Evolutionary conservation across 306 rosid species (phyloP), one percentile per base, ranked within the genome.

Genomic region (Cucurbita pepo): DNA sequence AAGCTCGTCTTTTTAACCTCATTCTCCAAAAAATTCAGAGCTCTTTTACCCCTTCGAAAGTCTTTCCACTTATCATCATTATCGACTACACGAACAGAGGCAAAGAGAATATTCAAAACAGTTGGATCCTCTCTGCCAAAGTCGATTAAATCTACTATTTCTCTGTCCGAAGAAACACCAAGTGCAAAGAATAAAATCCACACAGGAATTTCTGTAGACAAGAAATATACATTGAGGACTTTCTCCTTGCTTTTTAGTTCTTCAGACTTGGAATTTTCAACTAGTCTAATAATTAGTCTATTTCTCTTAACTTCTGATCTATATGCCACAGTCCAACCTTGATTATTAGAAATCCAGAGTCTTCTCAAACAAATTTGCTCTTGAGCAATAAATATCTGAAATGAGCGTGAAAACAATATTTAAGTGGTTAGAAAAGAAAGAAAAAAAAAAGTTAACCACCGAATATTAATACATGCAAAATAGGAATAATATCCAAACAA

Each of bases 341-440:
- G 99, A 81, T 6, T 63, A 78, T 79, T 85, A 19, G 85, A 8
- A 71, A 91, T 81, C 90, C 96, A 88, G 50, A 91, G 96, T 80
- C 91, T 88, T 86, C 77, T 95, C 44, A 81, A 37, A 80, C 84
- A 82, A 10, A 86, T 74, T 72, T 91, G 97, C 84, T 95, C 97
- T 79, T 95, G 99, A 8, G 97, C 97, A 69, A 95, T 85, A 83
- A 95, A 91, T 65, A 88, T 82, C 99, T 95, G 90, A 82, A 85
- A 81, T 60, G 75, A 18, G 36, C 67, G 81, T 63, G 3, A 22
- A 18, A 51, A 70, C 60, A 13, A 76, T 60, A 69, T 77, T 47
- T 59, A 55, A 50, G 36, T 71, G 34, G 66, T 52, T 48, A 45
- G 71, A 16, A 8, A 74, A 15, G 6, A n/a, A n/a, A 15, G 21